Evolutionary conservation across 2,329 filamentous ascomycete species (phyloP), one percentile per base, ranked within the genome.

Genomic region (Pestalotiopsis sp.): DNA sequence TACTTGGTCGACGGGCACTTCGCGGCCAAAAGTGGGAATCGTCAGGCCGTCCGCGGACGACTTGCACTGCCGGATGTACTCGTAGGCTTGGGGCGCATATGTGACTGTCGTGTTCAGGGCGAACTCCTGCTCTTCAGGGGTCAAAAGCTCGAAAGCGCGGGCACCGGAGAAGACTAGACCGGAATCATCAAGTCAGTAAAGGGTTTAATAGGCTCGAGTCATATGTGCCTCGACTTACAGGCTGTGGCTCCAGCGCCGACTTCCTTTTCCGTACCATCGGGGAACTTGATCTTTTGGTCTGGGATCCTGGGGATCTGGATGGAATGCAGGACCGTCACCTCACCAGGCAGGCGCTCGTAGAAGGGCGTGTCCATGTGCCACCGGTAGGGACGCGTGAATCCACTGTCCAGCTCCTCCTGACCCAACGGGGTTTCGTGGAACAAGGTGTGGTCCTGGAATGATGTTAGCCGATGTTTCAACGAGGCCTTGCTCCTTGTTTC

Each of bases 231-330:
- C n/a, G 20, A 63, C 60, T 39, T 12, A 39, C 60, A 63, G 27
- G 60, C 60, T 41, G 60, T 63, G 23, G 60, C 60, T 6, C 60
- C 60, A 25, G 60, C 60, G 31, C 60, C 60, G 14, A 63, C 38
- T 12, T 39, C 60, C 60, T 63, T 63, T 9, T 63, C 36, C 23
- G 20, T 60, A 9, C 36, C 27, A n/a, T 45, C 9, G 9, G 27
- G 60, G n/a, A 60, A 63, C n/a, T 36, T 36, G 36, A 63, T 39
- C 60, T 63, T 63, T 36, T 63, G 60, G 36, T 63, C 60, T 41
- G 60, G 31, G 6, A 63, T 39, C 36, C n/a, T 41, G 60, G 60
- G 60, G 27, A 63, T 63, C 31, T 63, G 60, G 20, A 63, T 36
- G n/a, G 27, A 63, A 17, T 63, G 60, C 13, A 63, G 20, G 36